Evolutionary conservation across 2,329 filamentous ascomycete species (phyloP).

Genomic region (Ophiosphaerella korrae): DNA sequence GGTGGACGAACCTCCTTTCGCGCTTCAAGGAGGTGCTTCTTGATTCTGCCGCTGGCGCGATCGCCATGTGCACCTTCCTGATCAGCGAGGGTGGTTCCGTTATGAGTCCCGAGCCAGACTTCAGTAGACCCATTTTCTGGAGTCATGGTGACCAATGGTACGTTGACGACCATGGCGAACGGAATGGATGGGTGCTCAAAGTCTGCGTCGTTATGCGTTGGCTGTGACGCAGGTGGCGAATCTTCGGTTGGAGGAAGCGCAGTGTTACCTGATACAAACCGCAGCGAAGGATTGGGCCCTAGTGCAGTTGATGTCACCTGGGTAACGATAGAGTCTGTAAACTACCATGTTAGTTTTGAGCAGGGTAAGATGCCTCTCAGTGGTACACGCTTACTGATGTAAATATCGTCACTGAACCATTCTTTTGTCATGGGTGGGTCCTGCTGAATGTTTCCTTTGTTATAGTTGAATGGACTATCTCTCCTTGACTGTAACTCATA

Average conservation of each 20-base stretch:
- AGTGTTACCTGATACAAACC: constrained; percentile 44
- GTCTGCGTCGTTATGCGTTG: constrained; percentile 42
- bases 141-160: constrained; percentile 53
- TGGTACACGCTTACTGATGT: constrained; percentile 54
- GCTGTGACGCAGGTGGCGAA: constrained; percentile 38
- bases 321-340: constrained; percentile 59
- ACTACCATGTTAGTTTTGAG: background rate
- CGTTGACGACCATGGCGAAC: constrained; percentile 56
- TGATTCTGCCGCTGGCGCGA: constrained; percentile 37
- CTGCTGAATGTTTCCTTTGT: constrained; percentile 66
- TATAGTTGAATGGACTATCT: constrained; percentile 66
- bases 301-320: constrained; percentile 59
- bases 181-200: constrained; percentile 44
- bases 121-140: constrained; percentile 57
- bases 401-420: constrained; percentile 50
- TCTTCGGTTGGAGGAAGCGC: constrained; percentile 53
- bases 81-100: constrained; percentile 40
- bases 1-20: constrained; percentile 22
- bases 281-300: constrained; percentile 36
- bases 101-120: constrained; percentile 57
- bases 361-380: background rate
- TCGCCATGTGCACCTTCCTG: constrained; percentile 49
- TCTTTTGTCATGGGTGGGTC: constrained; percentile 60
- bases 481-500: constrained; percentile 56
- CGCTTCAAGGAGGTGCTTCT: constrained; percentile 27